A percentile compares a stretch with the other conserved stretches of the same genome.
Evolutionary conservation across 805 yeast genomes (phyloP).

Genomic region (Monosporozyma servazzii): DNA sequence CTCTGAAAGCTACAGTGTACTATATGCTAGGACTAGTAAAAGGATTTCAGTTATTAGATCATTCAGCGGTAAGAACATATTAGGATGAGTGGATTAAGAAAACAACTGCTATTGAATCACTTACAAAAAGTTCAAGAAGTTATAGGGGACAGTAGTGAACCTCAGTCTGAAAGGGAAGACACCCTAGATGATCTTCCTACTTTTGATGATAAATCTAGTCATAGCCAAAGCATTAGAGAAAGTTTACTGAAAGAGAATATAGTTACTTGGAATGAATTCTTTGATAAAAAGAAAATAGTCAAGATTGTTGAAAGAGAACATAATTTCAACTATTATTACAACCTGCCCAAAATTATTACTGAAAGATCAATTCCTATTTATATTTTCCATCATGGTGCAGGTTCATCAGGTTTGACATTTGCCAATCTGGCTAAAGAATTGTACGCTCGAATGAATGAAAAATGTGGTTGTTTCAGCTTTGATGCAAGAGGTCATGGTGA

Average conservation of each 20-base stretch:
- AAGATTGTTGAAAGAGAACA: constrained; percentile 11
- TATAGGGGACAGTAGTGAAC: neutral
- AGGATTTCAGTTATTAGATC: neutral
- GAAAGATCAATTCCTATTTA: constrained; percentile 42
- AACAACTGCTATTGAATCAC: constrained; percentile 10
- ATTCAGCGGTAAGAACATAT: neutral
- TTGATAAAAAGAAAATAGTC: constrained; percentile 12
- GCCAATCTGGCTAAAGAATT: constrained; percentile 40
- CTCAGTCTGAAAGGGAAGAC: constrained; percentile 4
- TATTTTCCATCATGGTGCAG: constrained; percentile 90
- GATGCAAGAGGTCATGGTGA: constrained; percentile 85
- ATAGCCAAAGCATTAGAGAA: neutral
- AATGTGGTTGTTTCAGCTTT: constrained; percentile 58
- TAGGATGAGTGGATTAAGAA: constrained; percentile 17
- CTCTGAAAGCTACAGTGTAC: neutral
- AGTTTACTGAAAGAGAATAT: neutral
- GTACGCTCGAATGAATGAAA: constrained; percentile 24
- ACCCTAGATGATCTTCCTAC: neutral
- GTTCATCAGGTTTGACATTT: constrained; percentile 77
- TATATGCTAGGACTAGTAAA: neutral
- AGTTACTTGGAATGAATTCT: constrained; percentile 19
- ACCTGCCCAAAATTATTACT: constrained; percentile 36
- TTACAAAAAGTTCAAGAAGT: constrained; percentile 5
- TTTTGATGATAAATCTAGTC: neutral
- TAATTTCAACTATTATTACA: constrained; percentile 47